Evolutionary conservation across 2,329 filamentous ascomycete genomes (phyloP).

Genomic region (Rhexocercosporidium sp.): DNA sequence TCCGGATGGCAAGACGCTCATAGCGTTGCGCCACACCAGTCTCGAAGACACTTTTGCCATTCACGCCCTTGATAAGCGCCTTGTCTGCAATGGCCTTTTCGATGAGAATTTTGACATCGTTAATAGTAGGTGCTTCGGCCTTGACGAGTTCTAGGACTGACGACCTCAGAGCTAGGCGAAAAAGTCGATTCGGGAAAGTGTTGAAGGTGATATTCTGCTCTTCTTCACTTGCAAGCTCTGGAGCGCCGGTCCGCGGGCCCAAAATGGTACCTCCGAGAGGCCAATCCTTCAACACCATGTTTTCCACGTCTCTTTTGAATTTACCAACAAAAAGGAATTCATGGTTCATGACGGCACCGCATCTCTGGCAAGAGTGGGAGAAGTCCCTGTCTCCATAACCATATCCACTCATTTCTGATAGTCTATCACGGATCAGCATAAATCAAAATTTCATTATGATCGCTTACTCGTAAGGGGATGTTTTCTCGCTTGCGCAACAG

Average conservation of each 20-base stretch:
- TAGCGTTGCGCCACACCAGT: constrained; percentile 33
- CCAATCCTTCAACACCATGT: constrained; percentile 50
- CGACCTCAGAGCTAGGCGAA: constrained; percentile 52
- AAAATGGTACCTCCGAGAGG: constrained; percentile 75
- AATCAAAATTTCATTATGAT: constrained; percentile 7
- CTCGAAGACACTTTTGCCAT: constrained; percentile 37
- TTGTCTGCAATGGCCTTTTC: constrained; percentile 50
- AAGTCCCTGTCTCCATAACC: constrained; percentile 69
- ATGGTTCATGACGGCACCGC: constrained; percentile 56
- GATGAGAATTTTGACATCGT: constrained; percentile 56
- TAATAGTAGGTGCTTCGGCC: constrained; percentile 50
- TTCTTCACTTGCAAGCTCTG: constrained; percentile 43
- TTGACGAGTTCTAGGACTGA: constrained; percentile 49
- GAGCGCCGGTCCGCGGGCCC: constrained; percentile 55
- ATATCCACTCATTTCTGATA: constrained; percentile 47
- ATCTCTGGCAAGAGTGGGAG: constrained; percentile 53
- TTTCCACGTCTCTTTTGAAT: constrained; percentile 61
- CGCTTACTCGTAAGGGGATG: constrained; percentile 43
- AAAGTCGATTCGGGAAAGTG: constrained; percentile 63
- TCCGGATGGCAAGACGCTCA: constrained; percentile 56
- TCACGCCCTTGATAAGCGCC: constrained; percentile 48
- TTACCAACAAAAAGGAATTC: constrained; percentile 65
- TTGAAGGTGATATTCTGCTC: constrained; percentile 36
- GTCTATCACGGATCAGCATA: constrained; percentile 23
- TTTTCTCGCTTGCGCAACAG: constrained; percentile 46